Percentiles rank a stretch among this genome's conserved stretches.
Conservation (phyloP, 164 flowering plant species). For the Saururus chinensis region DNA sequence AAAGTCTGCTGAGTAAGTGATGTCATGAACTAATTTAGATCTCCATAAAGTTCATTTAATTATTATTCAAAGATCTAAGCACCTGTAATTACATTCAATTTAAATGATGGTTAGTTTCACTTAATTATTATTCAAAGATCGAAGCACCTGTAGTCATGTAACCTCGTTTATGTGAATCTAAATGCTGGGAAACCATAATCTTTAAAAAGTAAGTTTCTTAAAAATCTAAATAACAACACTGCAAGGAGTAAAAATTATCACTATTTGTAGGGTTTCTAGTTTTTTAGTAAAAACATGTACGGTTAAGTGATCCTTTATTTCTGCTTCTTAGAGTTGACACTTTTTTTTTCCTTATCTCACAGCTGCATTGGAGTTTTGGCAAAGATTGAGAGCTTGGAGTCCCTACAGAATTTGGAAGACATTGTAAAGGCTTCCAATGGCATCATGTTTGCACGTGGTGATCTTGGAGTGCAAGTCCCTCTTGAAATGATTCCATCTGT, state of each 20-base stretch:
- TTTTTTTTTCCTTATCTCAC: constrained; percentile 12
- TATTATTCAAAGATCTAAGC: background rate
- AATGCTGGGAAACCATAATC: too few species aligned
- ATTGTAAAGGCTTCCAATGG: constrained; percentile 87
- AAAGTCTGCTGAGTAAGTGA: constrained; percentile 51
- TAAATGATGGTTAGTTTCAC: too few species aligned
- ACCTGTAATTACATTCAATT: background rate
- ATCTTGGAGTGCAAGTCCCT: constrained; percentile 88
- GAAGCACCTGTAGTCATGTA: background rate
- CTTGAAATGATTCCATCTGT: constrained; percentile 76
- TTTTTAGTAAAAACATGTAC: background rate
- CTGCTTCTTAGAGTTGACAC: background rate
- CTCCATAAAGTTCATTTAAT: background rate
- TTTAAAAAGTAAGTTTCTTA: too few species aligned
- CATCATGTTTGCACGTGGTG: constrained; percentile 89
- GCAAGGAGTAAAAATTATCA: too few species aligned
- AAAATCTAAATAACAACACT: too few species aligned
- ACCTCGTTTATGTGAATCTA: too few species aligned
- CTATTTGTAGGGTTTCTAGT: too few species aligned
- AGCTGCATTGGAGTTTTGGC: constrained; percentile 66
- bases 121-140: background rate
- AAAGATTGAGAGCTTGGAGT: constrained; percentile 74
- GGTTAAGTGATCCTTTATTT: background rate
- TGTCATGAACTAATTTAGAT: background rate
- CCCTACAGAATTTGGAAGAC: constrained; percentile 56